Evolutionary conservation across 192 early-diverging fungal genomes (phyloP).

Genomic region (Mortierella antarctica): DNA sequence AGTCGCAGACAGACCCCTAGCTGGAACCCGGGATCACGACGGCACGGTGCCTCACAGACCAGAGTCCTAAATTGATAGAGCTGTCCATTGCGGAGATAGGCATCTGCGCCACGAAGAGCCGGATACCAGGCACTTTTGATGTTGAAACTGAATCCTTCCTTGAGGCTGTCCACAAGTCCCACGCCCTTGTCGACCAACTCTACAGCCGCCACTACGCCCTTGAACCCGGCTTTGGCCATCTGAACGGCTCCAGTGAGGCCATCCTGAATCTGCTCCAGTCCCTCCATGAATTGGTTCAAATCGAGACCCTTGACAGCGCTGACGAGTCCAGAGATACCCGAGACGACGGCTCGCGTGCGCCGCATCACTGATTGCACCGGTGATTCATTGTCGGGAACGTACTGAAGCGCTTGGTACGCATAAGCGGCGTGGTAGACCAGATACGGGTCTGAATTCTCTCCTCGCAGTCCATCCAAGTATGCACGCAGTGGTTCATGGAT

Average conservation of each 20-base stretch:
- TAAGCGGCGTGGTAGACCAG: conserved; percentile 1
- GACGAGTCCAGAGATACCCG: conserved; percentile 4
- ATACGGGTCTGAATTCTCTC: background rate
- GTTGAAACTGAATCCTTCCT: conserved; percentile 6
- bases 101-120: conserved; percentile 2
- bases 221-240: background rate
- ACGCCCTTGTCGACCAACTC: background rate
- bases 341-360: background rate
- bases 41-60: conserved; percentile 1
- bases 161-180: background rate
- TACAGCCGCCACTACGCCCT: background rate
- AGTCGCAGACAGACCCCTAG: conserved; percentile 11
- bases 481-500: background rate
- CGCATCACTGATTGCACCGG: background rate
- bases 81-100: background rate
- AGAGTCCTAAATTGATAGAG: background rate
- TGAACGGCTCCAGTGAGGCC: background rate
- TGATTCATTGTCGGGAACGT: background rate
- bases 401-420: conserved; percentile 12
- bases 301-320: conserved; percentile 14
- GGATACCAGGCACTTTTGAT: conserved; percentile 5
- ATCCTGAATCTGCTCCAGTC: conserved; percentile 6
- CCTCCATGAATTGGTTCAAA: conserved; percentile 3
- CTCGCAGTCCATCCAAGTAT: background rate
- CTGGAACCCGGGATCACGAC: background rate